These are phyloP conservation scores for Boletellus ananiceps DNA, from an alignment of 768 basidiomycete species.

Conservation along the genomic window DNA sequence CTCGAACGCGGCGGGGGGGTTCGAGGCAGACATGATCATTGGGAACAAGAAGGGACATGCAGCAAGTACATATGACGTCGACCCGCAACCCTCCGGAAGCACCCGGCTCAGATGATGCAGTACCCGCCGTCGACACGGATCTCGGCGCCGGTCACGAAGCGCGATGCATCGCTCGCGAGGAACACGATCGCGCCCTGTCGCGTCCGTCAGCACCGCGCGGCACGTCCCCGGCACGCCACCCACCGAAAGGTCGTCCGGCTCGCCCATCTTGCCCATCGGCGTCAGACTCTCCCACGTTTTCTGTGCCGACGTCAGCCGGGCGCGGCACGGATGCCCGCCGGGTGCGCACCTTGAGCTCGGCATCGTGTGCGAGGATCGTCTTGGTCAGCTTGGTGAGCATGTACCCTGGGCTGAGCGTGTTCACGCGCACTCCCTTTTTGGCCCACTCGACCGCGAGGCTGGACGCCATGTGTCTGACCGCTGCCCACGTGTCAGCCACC, in stretches of 20 bases:
- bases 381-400: slow-evolving; percentile 89
- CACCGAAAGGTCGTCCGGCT: slow-evolving; percentile 88
- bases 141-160: slow-evolving; percentile 86
- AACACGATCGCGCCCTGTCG: slow-evolving; percentile 81
- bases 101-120: slow-evolving; percentile 48
- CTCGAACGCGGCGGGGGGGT: slow-evolving; percentile 47
- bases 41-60: background rate
- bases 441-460: slow-evolving; percentile 97
- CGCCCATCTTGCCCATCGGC: slow-evolving; percentile 89
- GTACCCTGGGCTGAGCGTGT: slow-evolving; percentile 86
- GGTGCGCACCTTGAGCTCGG: slow-evolving; percentile 61
- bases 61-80: slow-evolving; percentile 22
- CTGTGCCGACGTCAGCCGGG: slow-evolving; percentile 31
- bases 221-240: slow-evolving; percentile 17
- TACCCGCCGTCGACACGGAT: slow-evolving; percentile 89
- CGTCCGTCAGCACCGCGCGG: background rate
- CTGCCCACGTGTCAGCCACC: slow-evolving; percentile 32
- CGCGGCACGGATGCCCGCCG: too few relatives aligned
- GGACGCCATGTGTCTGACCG: slow-evolving; percentile 91
- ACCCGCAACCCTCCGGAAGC: slow-evolving; percentile 2
- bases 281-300: slow-evolving; percentile 82
- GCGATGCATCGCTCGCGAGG: slow-evolving; percentile 84
- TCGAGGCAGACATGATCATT: slow-evolving; percentile 17
- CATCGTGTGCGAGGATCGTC: slow-evolving; percentile 71
- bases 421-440: slow-evolving; percentile 81